Conservation (phyloP, 75 land plant species). For the Cryptomeria japonica region DNA sequence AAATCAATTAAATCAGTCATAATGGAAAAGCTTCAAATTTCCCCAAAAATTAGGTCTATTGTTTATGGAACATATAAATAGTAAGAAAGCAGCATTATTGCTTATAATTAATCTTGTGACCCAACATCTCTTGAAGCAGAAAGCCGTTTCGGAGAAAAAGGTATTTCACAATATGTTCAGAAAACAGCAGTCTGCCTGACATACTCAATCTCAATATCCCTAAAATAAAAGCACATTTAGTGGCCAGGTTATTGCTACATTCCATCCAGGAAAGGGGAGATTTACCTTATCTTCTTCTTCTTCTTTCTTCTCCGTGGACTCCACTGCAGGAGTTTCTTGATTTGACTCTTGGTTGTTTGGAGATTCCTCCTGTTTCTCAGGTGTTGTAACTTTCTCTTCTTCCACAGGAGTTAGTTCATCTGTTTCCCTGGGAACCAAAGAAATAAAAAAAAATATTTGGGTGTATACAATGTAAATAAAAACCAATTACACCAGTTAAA, state of each 20-base stretch:
- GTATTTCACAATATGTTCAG: not conserved
- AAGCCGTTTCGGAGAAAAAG: not conserved
- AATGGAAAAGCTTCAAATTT: not conserved
- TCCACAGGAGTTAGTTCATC: conserved; percentile 1
- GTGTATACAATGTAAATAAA: not conserved
- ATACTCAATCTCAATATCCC: not conserved
- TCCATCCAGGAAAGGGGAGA: not conserved
- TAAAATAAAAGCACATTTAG: not conserved
- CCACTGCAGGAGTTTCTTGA: conserved; percentile 8
- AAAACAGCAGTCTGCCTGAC: not conserved
- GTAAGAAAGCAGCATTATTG: not conserved
- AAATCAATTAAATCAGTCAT: not conserved
- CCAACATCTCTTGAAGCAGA: not conserved
- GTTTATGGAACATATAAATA: not conserved
- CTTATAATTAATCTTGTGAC: not conserved
- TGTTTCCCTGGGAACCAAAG: not conserved
- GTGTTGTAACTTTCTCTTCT: conserved; percentile 7
- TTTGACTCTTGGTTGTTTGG: conserved; percentile 6
- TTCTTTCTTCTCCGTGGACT: conserved; percentile 17
- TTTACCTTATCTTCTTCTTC: conserved; percentile 30
- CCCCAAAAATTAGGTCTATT: not conserved
- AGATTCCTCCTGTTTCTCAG: conserved; percentile 15
- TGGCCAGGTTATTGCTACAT: not conserved
- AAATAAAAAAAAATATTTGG: not conserved
- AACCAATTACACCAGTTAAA: no score